Percentiles rank a stretch among this genome's conserved stretches.
phyloP scores from a whole-genome alignment of 108 stramenopile genomes.

The Nitzschia sp. region DNA sequence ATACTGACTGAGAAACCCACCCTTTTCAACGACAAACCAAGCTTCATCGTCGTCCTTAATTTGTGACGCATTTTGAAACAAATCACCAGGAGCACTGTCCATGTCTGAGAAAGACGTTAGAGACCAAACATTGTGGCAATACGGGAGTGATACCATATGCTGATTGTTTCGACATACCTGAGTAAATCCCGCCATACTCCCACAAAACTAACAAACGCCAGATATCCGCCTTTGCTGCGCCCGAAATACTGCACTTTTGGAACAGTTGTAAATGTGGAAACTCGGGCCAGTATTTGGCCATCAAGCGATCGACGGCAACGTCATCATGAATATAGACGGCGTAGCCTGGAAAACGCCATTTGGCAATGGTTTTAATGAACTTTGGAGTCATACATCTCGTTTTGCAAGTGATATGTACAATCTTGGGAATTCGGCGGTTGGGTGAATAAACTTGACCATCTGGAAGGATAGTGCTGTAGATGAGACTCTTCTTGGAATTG shows the following conservation, averaged over 20 bases:
- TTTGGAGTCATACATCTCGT: conserved; percentile 43
- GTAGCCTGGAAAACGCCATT: conserved; percentile 52
- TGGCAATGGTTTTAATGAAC: conserved; percentile 33
- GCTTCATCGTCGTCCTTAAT: conserved; percentile 54
- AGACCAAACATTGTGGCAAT: background rate
- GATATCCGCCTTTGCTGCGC: conserved; percentile 60
- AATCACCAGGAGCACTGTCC: conserved; percentile 41
- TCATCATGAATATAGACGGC: conserved; percentile 70
- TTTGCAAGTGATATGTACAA: conserved; percentile 63
- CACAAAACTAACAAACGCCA: conserved; percentile 56
- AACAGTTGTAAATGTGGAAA: conserved; percentile 56
- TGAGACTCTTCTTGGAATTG: conserved; percentile 10
- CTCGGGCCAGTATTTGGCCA: conserved; percentile 43
- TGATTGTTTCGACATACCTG: conserved; percentile 2
- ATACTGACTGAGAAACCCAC: conserved; percentile 52
- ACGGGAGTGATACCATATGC: background rate
- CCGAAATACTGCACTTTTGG: conserved; percentile 42
- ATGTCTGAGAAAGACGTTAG: conserved; percentile 42
- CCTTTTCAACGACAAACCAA: conserved; percentile 52
- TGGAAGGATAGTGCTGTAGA: conserved; percentile 23
- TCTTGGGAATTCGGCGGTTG: conserved; percentile 47
- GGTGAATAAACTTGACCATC: conserved; percentile 4
- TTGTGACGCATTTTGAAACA: conserved; percentile 22
- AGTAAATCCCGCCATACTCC: conserved; percentile 69
- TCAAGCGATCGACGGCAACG: conserved; percentile 51